Evolutionary conservation across 2,329 filamentous ascomycete species (phyloP), one percentile per base, ranked within the genome.

Genomic region (Verticillium alfalfae): DNA sequence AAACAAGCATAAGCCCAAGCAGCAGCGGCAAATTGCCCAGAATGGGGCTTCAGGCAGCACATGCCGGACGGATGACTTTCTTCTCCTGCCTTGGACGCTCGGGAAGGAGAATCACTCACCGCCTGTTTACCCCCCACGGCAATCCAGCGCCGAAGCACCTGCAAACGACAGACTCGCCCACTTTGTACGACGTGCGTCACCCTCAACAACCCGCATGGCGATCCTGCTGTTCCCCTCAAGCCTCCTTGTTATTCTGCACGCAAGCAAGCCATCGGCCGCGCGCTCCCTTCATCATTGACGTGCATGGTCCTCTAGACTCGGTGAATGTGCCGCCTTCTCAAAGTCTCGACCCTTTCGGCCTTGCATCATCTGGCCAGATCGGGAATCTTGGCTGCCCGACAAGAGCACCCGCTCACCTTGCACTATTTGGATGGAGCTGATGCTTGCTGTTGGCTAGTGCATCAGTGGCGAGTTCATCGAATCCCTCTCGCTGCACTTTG

Each of bases 401-500:
- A 22, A 31, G 45, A n/a, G 55, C 16, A 57, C 34, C 22, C 55
- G 12, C n/a, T 9, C 18, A 18, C 16, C 45, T 52, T 52, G 16
- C 13, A 52, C 16, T 45, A 2, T 52, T 9, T 52, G 45, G 10
- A 52, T 18, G 45, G 45, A 12, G 9, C 7, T 16, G 34, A n/a
- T 57, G 34, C 34, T 38, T 58, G 37, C 56, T 5, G 31, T 13
- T 22, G 15, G 26, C 56, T 12, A 22, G n/a, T 34, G 70, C 69
- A 64, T 72, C 69, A 66, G 64, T 64, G 58, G 70, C 79, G 66
- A 89, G 75, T 36, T 80, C 79, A 61, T 72, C 72, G 71, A 92
- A 91, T 5, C 89, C 89, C 66, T 90, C 86, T 65, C 82, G 83
- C 65, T 83, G 78, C 54, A 92, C 85, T 73, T 92, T 92, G 64